phyloP scores from a whole-genome alignment of 2,329 filamentous ascomycete species.

The Aquanectria penicillioides region DNA sequence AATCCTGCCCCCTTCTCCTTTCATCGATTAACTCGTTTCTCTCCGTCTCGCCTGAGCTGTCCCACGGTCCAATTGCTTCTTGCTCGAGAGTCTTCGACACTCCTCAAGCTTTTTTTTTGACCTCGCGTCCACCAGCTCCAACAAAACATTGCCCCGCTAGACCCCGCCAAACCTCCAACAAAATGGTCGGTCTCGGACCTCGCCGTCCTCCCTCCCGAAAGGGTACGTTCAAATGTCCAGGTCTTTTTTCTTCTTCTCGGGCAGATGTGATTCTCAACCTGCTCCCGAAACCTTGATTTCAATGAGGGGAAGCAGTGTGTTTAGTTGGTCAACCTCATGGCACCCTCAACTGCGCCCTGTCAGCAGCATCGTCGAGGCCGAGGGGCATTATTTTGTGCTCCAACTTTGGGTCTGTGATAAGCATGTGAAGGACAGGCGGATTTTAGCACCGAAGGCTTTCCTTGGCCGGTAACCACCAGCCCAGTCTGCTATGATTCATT shows the following conservation, averaged over 20 bases:
- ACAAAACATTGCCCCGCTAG: conserved; percentile 47
- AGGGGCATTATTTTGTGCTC: neutral
- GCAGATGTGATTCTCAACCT: too few relatives aligned
- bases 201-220: conserved; percentile 65
- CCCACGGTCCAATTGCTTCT: conserved; percentile 1
- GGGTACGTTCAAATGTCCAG: conserved; percentile 64
- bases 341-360: conserved; percentile 1
- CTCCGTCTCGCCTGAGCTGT: neutral
- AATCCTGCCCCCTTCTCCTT: conserved; percentile 33
- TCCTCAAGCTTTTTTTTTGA: neutral
- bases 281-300: too few relatives aligned
- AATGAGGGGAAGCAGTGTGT: neutral
- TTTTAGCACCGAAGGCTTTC: neutral
- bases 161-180: conserved; percentile 49
- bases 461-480: neutral
- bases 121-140: conserved; percentile 19
- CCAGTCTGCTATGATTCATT: conserved; percentile 6
- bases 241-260: neutral
- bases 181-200: conserved; percentile 63
- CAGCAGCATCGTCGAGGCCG: neutral
- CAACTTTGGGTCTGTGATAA: conserved; percentile 5
- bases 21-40: neutral
- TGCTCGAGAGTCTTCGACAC: neutral
- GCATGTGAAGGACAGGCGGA: neutral
- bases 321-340: neutral